A percentile compares a stretch with the other conserved stretches of the same genome.
Conservation (phyloP, 352 stramenopile species). For the Thalassiosira allenii region DNA sequence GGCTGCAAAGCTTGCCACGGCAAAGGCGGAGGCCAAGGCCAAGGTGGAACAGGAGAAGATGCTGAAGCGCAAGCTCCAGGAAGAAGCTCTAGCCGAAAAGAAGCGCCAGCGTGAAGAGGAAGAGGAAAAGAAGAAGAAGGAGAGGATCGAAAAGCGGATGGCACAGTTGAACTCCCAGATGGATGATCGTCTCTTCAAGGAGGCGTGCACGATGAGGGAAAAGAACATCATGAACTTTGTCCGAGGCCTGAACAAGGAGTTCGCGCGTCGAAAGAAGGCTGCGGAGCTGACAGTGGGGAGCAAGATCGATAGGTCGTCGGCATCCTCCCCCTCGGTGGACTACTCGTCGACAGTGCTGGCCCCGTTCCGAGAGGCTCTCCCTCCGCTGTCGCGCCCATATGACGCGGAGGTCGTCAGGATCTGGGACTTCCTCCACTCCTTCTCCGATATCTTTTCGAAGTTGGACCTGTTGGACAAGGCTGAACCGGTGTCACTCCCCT, state of each 20-base stretch:
- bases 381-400: constrained; percentile 70
- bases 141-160: constrained; percentile 76
- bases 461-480: no score
- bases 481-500: constrained; percentile 57
- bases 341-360: constrained; percentile 31
- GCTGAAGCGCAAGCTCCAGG: constrained; percentile 63
- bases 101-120: constrained; percentile 67
- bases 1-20: constrained; percentile 54
- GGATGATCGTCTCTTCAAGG: constrained; percentile 83
- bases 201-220: constrained; percentile 79
- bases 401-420: constrained; percentile 83
- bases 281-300: constrained; percentile 75
- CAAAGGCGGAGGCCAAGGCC: constrained; percentile 52
- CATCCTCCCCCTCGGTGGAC: constrained; percentile 9
- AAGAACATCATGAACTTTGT: constrained; percentile 78
- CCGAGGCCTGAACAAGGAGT: constrained; percentile 81
- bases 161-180: constrained; percentile 76
- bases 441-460: constrained; percentile 71
- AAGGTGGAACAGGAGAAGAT: constrained; percentile 69
- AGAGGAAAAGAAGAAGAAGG: constrained; percentile 74
- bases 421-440: constrained; percentile 86
- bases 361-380: constrained; percentile 58
- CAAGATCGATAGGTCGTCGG: constrained; percentile 42
- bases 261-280: constrained; percentile 70
- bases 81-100: constrained; percentile 38